phyloP scores from a whole-genome alignment of 2,329 filamentous ascomycete genomes.

The Fusarium lateritium region DNA sequence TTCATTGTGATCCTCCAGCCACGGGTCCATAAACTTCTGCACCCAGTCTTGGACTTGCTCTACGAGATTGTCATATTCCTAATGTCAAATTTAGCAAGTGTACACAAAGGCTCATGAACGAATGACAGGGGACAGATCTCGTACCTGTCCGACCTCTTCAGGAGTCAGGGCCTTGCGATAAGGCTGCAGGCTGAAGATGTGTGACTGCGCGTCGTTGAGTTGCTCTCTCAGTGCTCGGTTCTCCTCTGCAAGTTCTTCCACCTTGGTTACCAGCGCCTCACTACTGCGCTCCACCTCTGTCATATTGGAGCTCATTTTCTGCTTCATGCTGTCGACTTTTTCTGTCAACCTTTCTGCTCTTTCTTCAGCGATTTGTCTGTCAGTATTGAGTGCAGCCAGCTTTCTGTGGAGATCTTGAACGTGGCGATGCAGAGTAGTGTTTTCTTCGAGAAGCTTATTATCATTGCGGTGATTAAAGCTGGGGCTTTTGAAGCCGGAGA shows the following conservation, averaged over 20 bases:
- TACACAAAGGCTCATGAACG: not conserved
- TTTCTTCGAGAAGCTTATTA: conserved; percentile 35
- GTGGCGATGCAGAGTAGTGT: conserved; percentile 34
- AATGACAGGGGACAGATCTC: conserved; percentile 3
- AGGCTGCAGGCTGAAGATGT: conserved; percentile 60
- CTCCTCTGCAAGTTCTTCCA: conserved; percentile 48
- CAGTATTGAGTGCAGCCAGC: conserved; percentile 35
- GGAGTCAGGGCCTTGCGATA: conserved; percentile 57
- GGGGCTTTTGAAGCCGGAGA: conserved; percentile 34
- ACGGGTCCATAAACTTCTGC: conserved; percentile 52
- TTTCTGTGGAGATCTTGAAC: conserved; percentile 43
- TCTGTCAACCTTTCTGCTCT: conserved; percentile 48
- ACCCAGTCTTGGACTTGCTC: conserved; percentile 55
- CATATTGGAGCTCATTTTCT: conserved; percentile 42
- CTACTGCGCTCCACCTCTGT: conserved; percentile 45
- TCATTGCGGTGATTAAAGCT: conserved; percentile 23
- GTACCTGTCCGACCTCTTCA: conserved; percentile 56
- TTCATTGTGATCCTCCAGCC: conserved; percentile 49
- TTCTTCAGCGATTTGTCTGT: conserved; percentile 52
- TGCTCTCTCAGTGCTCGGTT: conserved; percentile 50
- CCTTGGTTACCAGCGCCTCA: conserved; percentile 38
- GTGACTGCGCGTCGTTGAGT: conserved; percentile 55
- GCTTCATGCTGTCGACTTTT: conserved; percentile 46
- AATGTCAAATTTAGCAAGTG: conserved; percentile 21
- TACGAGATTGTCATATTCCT: conserved; percentile 57